Conservation (phyloP, 345 rosid genomes). For the Populus ilicifolia region DNA sequence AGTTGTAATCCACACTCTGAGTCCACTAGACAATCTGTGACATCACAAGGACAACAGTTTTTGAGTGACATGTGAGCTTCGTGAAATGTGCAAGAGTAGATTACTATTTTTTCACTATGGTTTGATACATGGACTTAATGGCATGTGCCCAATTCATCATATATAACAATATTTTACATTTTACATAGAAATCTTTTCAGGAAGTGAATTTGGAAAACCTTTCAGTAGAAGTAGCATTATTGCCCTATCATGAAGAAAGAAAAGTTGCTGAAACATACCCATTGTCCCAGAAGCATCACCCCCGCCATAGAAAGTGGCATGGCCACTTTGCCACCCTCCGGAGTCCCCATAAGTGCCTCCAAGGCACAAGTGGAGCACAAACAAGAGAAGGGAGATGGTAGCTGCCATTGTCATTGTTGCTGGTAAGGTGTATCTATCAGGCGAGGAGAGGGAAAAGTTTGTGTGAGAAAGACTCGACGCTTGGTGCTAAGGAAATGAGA, state of each 20-base stretch:
- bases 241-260: not conserved
- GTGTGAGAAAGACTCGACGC: not conserved
- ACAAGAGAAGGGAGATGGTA: slow-evolving; percentile 26
- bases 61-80: too few species aligned
- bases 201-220: too few species aligned
- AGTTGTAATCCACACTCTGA: too few species aligned
- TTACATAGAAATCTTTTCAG: too few species aligned
- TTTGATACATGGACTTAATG: too few species aligned
- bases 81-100: too few species aligned
- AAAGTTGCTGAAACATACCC: slow-evolving; percentile 6
- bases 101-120: too few species aligned
- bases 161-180: too few species aligned
- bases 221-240: too few species aligned
- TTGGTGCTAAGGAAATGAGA: not conserved
- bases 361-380: slow-evolving; percentile 30
- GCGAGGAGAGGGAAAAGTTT: not conserved
- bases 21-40: too few species aligned
- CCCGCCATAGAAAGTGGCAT: slow-evolving; percentile 28
- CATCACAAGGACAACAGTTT: too few species aligned
- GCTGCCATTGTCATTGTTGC: slow-evolving; percentile 32
- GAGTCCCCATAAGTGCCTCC: slow-evolving; percentile 40
- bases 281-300: slow-evolving; percentile 30
- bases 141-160: too few species aligned
- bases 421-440: not conserved
- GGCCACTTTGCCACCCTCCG: slow-evolving; percentile 56